Percentiles rank a stretch among this genome's conserved stretches.
These are phyloP conservation scores for Sergeia podlipaevii DNA, from an alignment of 208 protist genomes.

Conservation along the genomic window DNA sequence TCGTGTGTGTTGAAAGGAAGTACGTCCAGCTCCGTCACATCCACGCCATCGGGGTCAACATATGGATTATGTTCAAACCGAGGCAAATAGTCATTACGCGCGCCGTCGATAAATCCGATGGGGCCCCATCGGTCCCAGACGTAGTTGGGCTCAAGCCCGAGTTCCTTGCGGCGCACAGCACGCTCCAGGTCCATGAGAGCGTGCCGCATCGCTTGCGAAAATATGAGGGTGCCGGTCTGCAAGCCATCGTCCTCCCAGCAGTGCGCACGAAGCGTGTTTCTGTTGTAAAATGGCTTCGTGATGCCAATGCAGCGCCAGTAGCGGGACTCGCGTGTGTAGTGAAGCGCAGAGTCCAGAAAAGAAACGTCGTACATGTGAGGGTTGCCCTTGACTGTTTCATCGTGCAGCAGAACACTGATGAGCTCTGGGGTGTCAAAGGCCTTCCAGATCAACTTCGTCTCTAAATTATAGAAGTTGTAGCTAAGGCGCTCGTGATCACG, in stretches of 20 bases:
- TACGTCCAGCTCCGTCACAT: constrained; percentile 86
- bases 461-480: constrained; percentile 82
- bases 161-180: constrained; percentile 73
- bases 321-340: constrained; percentile 76
- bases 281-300: constrained; percentile 88
- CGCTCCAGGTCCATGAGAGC: constrained; percentile 89
- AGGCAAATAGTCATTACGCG: constrained; percentile 74
- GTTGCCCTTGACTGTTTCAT: constrained; percentile 81
- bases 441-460: constrained; percentile 87
- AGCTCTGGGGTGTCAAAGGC: constrained; percentile 87
- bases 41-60: constrained; percentile 87
- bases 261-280: constrained; percentile 74
- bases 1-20: constrained; percentile 87
- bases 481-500: constrained; percentile 47
- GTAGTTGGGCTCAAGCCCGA: constrained; percentile 84
- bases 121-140: constrained; percentile 90
- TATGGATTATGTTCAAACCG: constrained; percentile 87
- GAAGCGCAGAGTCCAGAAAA: constrained; percentile 73
- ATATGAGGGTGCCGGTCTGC: constrained; percentile 76
- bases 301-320: constrained; percentile 92
- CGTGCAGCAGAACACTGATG: constrained; percentile 81
- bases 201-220: constrained; percentile 88
- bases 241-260: constrained; percentile 85
- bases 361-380: constrained; percentile 54
- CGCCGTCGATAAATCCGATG: constrained; percentile 88